Base-by-base conservation (phyloP, 768 basidiomycete genomes). In the Solioccasus polychromus region DNA sequence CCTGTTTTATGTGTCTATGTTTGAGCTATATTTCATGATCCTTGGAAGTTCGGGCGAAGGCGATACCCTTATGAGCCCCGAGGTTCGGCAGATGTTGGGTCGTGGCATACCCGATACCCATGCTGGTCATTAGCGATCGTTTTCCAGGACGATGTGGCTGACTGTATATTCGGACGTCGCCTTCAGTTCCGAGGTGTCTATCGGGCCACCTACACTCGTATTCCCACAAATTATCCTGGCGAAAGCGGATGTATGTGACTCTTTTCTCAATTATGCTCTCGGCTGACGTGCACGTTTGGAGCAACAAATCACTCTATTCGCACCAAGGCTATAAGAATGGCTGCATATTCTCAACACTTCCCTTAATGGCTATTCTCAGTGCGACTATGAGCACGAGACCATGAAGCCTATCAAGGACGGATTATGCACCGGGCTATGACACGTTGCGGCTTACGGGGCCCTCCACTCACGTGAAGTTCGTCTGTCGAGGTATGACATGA, bases 161-260 rank as follows among this genome's bases (percentile, higher is more conserved):
- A 62, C 26, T 3, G 26, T 8, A 22, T 34, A 15, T 7, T 18
- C 53, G 85, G 96, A 99, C 61, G 77, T 98, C 38, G 87, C 82
- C 14, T 46, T 94, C 52, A 94, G 93, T 22, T 96, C 93, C 0
- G 71, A 75, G 34, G 71, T 99, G 30, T 75, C 87, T 2, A 75
- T 99, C 30, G 85, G 96, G 96, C n/a, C 98, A 98, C 63, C 71
- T 99, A 11, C 96, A 99, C 66, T 98, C 96, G 1, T 96, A 99
- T 67, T 48, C 79, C 1, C 92, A 95, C 61, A 81, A n/a, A 78
- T 41, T 99, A 95, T 60, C 96, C 95, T 0, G 77, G 74, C 25
- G 96, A 96, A 20, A 92, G 88, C 61, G 78, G 88, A 67, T 96
- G 94, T 96, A 66, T 59, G 80, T 72, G 30, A 25, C 25, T 26